phyloP scores from a whole-genome alignment of 176 grass and related monocot species.

The Chloris gayana region DNA sequence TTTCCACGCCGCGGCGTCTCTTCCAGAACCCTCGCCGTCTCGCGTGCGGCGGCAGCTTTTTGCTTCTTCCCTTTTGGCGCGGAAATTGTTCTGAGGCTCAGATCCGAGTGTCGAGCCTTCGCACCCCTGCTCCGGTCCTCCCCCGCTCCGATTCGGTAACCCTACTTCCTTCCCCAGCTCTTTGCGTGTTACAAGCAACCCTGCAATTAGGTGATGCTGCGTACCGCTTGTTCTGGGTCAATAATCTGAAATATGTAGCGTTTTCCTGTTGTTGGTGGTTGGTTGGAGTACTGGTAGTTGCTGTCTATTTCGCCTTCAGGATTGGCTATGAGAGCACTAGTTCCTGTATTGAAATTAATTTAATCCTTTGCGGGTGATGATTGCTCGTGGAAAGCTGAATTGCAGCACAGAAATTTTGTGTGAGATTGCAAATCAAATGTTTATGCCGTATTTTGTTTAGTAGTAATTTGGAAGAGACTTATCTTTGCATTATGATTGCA shows the following conservation, averaged over 20 bases:
- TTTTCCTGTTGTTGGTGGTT: neutral
- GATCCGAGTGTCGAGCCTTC: neutral
- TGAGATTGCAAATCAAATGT: neutral
- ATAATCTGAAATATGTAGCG: neutral
- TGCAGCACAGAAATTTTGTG: neutral
- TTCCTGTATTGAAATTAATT: neutral
- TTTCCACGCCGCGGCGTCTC: neutral
- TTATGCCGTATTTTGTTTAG: neutral
- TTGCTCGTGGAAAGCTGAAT: neutral
- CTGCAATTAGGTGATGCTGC: neutral
- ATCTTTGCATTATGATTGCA: neutral
- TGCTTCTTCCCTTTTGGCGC: neutral
- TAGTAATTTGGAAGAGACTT: neutral
- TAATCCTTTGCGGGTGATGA: neutral
- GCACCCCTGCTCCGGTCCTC: neutral
- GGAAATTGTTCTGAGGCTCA: neutral
- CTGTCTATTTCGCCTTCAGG: neutral
- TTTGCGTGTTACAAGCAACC: neutral
- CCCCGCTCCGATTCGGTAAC: neutral
- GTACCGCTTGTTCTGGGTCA: neutral
- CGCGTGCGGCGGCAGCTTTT: constrained; percentile 14
- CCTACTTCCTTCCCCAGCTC: neutral
- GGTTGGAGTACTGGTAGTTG: neutral
- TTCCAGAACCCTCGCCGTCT: constrained; percentile 32
- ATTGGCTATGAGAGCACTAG: neutral